phyloP scores from a whole-genome alignment of 75 land plant genomes.

The Larix kaempferi region DNA sequence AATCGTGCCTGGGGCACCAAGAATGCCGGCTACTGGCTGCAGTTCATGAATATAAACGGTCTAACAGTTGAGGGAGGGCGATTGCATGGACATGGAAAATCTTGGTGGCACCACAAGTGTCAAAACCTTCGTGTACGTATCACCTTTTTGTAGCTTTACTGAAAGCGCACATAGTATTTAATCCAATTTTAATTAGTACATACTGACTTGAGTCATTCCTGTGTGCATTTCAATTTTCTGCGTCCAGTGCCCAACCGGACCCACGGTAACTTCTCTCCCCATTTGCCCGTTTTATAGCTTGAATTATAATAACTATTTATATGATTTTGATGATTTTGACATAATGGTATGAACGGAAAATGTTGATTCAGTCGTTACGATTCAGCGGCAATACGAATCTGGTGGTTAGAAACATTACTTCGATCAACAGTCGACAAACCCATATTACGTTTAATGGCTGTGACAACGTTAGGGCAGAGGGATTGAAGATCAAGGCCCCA shows the following conservation, averaged over 20 bases:
- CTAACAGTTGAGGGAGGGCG: constrained; percentile 37
- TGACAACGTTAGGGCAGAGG: constrained; percentile 27
- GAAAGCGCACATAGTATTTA: background rate
- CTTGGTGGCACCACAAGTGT: constrained; percentile 42
- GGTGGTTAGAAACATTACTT: constrained; percentile 37
- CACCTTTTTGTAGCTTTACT: too few relatives aligned
- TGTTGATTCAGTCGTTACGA: constrained; percentile 37
- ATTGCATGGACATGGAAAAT: constrained; percentile 62
- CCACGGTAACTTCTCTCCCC: background rate
- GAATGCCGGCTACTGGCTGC: constrained; percentile 28
- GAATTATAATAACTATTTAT: background rate
- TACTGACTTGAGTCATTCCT: background rate
- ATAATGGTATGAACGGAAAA: background rate
- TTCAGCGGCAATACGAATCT: constrained; percentile 28
- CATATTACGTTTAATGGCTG: constrained; percentile 53
- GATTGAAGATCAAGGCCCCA: constrained; percentile 46
- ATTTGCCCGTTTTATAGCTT: background rate
- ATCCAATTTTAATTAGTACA: constrained; percentile 7
- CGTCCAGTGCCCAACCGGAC: background rate
- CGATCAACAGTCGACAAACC: constrained; percentile 53
- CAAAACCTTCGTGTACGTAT: background rate
- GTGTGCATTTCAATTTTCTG: background rate
- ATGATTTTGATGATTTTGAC: too few relatives aligned
- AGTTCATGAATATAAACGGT: constrained; percentile 41
- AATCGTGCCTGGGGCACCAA: too few relatives aligned